phyloP scores from a whole-genome alignment of 257 asterid genomes.

The Nicotiana attenuata region DNA sequence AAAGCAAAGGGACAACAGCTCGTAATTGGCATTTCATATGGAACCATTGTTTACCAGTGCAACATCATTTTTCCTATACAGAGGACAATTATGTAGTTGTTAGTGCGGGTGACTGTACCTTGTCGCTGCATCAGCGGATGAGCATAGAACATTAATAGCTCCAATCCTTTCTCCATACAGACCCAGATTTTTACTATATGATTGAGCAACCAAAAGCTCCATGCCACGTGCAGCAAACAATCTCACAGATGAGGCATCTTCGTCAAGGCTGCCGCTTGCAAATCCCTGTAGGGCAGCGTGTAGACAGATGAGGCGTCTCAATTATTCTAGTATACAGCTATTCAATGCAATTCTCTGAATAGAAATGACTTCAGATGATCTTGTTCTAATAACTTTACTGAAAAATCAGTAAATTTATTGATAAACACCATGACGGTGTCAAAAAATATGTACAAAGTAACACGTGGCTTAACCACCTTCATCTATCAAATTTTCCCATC shows the following conservation, averaged over 20 bases:
- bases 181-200: conserved; percentile 92
- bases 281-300: conserved; percentile 54
- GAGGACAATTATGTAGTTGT: background rate
- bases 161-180: conserved; percentile 96
- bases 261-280: conserved; percentile 97
- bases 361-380: background rate
- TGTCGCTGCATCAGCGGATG: conserved; percentile 71
- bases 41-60: background rate
- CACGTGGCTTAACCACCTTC: background rate
- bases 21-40: background rate
- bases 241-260: conserved; percentile 92
- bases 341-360: background rate
- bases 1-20: background rate
- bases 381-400: background rate
- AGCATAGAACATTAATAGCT: conserved; percentile 85
- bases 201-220: conserved; percentile 93
- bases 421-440: background rate
- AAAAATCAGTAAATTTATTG: background rate
- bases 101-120: conserved; percentile 38
- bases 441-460: background rate
- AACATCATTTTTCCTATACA: background rate
- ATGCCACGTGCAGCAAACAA: conserved; percentile 88
- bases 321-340: background rate
- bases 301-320: background rate
- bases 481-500: background rate